Percentiles rank a stretch among this genome's conserved stretches.
These are phyloP conservation scores for Phyllosticta citribraziliensis DNA, from an alignment of 2,329 filamentous ascomycete species.

Conservation along the genomic window DNA sequence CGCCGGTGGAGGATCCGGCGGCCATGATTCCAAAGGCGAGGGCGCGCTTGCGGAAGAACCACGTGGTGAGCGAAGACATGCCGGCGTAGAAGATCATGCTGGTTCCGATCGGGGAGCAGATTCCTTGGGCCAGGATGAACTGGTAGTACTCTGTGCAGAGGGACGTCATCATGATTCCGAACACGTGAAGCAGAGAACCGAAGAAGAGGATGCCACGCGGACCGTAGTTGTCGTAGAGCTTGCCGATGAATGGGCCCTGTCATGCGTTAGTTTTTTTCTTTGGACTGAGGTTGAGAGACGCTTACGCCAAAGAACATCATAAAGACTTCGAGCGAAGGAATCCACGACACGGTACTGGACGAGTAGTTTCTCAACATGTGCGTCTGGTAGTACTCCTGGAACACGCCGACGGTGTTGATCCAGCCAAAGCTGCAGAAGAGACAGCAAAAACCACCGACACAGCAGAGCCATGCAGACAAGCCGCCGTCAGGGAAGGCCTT, in stretches of 20 bases:
- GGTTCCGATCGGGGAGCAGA: slow-evolving; percentile 42
- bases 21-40: slow-evolving; percentile 36
- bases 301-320: slow-evolving; percentile 42
- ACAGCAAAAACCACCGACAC: slow-evolving; percentile 25
- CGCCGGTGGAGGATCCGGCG: slow-evolving; percentile 41
- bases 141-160: slow-evolving; percentile 47
- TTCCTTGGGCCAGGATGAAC: slow-evolving; percentile 44
- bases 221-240: slow-evolving; percentile 53
- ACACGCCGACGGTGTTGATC: slow-evolving; percentile 36
- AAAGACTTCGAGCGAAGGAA: slow-evolving; percentile 34
- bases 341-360: slow-evolving; percentile 36
- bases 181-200: slow-evolving; percentile 48
- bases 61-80: slow-evolving; percentile 35
- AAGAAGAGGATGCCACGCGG: slow-evolving; percentile 45
- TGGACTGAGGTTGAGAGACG: slow-evolving; percentile 1
- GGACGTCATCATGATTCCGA: slow-evolving; percentile 54
- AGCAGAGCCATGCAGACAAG: slow-evolving; percentile 30
- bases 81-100: slow-evolving; percentile 41
- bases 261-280: neutral
- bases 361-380: slow-evolving; percentile 32
- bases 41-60: slow-evolving; percentile 41
- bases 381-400: slow-evolving; percentile 37
- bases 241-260: slow-evolving; percentile 52
- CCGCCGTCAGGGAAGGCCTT: slow-evolving; percentile 28
- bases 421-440: slow-evolving; percentile 31